Conservation (phyloP, 1,139 yeast species). For the Candida albicans region DNA sequence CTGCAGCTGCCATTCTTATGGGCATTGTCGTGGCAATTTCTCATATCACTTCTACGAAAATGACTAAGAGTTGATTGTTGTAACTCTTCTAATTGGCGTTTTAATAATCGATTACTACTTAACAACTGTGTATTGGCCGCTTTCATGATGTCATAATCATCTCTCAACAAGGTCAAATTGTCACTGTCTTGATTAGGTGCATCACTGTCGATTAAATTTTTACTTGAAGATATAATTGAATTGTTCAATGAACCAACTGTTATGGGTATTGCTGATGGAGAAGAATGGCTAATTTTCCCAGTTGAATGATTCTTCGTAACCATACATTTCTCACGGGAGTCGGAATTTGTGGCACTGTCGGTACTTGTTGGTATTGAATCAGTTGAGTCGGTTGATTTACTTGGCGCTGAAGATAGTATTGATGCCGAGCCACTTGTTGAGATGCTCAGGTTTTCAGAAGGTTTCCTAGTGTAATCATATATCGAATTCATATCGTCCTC, state of each 20-base stretch:
- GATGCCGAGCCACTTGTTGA: background rate
- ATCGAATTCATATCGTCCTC: no score
- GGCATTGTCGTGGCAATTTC: constrained; percentile 8
- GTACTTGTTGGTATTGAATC: background rate
- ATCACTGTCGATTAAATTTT: no score
- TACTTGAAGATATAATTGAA: no score
- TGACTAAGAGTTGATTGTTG: no score
- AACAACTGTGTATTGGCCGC: constrained; percentile 13
- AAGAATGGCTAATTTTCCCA: constrained; percentile 6
- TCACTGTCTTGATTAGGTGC: background rate
- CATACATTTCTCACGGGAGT: background rate
- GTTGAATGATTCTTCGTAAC: background rate
- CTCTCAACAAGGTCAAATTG: constrained; percentile 6
- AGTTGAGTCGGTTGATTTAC: constrained; percentile 1
- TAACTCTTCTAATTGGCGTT: constrained; percentile 1
- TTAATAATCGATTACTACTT: constrained; percentile 12
- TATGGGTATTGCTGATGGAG: background rate
- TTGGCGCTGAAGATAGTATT: background rate
- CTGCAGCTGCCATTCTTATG: no score
- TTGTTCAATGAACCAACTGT: no score
- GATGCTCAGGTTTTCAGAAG: background rate
- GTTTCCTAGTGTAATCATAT: background rate
- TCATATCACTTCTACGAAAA: background rate
- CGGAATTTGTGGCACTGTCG: background rate
- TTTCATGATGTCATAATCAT: constrained; percentile 12